Evolutionary conservation across 2,329 filamentous ascomycete species (phyloP), one percentile per base, ranked within the genome.

Genomic region (Neonectria sp.): DNA sequence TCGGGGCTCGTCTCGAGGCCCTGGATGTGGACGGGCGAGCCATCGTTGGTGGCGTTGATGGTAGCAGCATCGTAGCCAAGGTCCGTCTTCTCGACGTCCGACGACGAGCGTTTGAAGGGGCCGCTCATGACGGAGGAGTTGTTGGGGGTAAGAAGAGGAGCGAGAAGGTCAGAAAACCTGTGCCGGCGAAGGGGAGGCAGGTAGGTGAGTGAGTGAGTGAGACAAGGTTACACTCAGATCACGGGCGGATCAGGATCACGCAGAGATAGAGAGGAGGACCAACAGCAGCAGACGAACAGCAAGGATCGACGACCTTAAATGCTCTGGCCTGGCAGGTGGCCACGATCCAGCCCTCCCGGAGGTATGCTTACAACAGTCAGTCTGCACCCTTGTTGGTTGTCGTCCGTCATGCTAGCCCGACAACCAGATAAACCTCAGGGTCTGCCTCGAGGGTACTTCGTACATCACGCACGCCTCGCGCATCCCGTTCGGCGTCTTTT

Each of bases 1-100:
- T 85, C 83, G 33, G 80, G 76, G 58, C 81, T 82, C 17, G 85
- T 87, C 82, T 87, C 85, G 69, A 86, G 77, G 69, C 85, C 85
- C 52, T 82, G 82, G 70, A 86, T 82, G 68, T 81, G 81, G 49
- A 79, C 68, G 57, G 61, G 48, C 35, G 49, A 67, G n/a, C 49
- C 37, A 53, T 69, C 60, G 33, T 74, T 61, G 48, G 55, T 24
- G 12, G 27, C 13, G 29, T 45, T 56, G 27, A 65, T 43, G 3
- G 68, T 60, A 11, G 24, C 52, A 15, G 56, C 64, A 67, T 76
- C 71, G 55, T 75, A 72, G 56, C 74, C 73, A 21, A 75, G 21
- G 27, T 70, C 66, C 13, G 68, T 71, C 73, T 75, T 75, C 57
- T 75, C 73, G 65, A 71, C 68, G 70, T 76, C 74, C 48, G 65